Evolutionary conservation across 352 stramenopile species (phyloP), one percentile per base, ranked within the genome.

Genomic region (Stramenopiles sp.): DNA sequence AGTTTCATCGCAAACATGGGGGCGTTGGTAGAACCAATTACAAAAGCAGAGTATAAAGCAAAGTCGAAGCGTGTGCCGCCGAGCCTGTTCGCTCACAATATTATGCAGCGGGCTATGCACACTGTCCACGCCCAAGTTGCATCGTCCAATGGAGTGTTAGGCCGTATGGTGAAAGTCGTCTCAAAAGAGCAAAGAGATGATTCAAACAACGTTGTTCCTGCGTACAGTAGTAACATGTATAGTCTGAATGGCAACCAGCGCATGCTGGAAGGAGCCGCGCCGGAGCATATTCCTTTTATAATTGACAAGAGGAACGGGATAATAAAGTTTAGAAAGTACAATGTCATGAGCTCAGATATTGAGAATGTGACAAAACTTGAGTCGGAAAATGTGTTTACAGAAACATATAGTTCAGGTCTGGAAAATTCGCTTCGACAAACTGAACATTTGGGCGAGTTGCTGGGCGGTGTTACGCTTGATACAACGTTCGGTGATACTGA

Each of bases 1-100:
- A 79, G 0, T 80, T 80, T 79, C 48, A 33, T 85, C 36, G 80
- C 83, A 32, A 89, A 89, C 73, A 80, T 82, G 76, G 84, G 84
- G 31, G 74, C 80, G 48, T 76, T 88, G 6, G 79, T 80, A 4
- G 84, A 86, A 78, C 82, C 83, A 34, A 75, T 86, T 0, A 79
- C 77, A 32, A 81, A 79, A 74, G 6, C 53, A 6, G 81, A 86
- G 33, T 82, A 77, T 77, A 73, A 80, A 1, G 78, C 48, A 34
- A 79, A 84, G 53, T 81, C 79, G 6, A 76, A 76, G 68, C 74
- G 80, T 71, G 49, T 76, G 53, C 84, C 81, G 18, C 75, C 79
- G 31, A 76, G 83, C 69, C 48, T 87, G 25, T 84, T 83, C 73
- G 81, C 80, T 32, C 83, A 88, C 75, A 78, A 84, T 43, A 77